phyloP scores from a whole-genome alignment of 2,329 filamentous ascomycete genomes.

The Phaeoacremonium minimum region DNA sequence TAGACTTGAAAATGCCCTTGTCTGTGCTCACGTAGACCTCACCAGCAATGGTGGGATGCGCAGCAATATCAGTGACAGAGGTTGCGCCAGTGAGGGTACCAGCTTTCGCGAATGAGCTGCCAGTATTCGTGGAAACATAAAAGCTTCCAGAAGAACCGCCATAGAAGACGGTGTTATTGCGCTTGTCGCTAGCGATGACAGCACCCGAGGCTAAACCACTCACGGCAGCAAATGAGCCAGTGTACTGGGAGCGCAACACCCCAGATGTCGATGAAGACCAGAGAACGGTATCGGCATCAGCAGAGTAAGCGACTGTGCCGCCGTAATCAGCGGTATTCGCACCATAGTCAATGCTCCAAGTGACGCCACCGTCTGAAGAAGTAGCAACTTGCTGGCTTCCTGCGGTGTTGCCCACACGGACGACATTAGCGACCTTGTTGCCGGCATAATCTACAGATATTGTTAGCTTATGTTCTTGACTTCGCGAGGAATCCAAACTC shows the following conservation, averaged over 20 bases:
- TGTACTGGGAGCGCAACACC: constrained; percentile 35
- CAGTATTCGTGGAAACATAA: constrained; percentile 47
- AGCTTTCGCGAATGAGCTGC: constrained; percentile 35
- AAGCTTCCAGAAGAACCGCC: constrained; percentile 39
- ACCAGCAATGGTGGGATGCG: constrained; percentile 52
- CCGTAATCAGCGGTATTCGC: constrained; percentile 36
- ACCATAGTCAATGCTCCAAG: constrained; percentile 42
- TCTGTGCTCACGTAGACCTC: constrained; percentile 57
- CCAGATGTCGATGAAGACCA: constrained; percentile 38
- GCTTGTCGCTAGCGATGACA: constrained; percentile 50
- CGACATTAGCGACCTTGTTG: constrained; percentile 37
- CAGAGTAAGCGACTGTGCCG: constrained; percentile 45
- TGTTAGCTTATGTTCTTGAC: background rate
- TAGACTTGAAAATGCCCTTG: constrained; percentile 48
- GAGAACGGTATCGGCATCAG: constrained; percentile 42
- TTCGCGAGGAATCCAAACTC: constrained; percentile 6
- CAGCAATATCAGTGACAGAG: constrained; percentile 50
- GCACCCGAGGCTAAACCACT: constrained; percentile 38
- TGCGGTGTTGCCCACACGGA: constrained; percentile 42
- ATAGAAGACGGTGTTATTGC: constrained; percentile 48
- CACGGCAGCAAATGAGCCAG: constrained; percentile 38
- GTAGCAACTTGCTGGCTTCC: constrained; percentile 40
- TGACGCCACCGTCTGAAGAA: constrained; percentile 44
- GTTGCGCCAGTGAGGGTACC: constrained; percentile 32
- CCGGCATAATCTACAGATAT: constrained; percentile 37